phyloP scores from a whole-genome alignment of 352 stramenopile genomes.

The Saprolegnia parasitica region DNA sequence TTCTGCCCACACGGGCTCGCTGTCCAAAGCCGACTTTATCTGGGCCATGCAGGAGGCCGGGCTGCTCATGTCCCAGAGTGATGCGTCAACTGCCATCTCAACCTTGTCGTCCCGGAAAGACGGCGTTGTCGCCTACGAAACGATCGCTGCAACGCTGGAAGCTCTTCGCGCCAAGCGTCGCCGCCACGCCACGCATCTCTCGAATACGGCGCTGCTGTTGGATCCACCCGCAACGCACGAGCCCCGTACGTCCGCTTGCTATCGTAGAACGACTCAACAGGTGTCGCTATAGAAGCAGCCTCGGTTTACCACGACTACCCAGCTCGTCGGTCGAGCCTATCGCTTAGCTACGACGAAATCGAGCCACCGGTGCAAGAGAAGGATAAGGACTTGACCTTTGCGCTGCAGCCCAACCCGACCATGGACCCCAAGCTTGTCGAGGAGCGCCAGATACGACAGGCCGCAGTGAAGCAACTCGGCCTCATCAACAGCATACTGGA shows the following conservation, averaged over 20 bases:
- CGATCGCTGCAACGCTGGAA: not conserved
- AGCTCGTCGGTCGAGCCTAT: conserved; percentile 20
- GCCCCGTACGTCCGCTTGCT: no score
- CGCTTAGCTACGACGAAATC: not conserved
- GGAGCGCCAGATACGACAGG: conserved; percentile 33
- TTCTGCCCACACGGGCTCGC: conserved; percentile 13
- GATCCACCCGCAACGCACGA: not conserved
- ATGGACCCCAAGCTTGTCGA: not conserved
- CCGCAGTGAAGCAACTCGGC: conserved; percentile 39
- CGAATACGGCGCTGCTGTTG: not conserved
- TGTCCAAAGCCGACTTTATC: conserved; percentile 42
- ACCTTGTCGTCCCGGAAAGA: not conserved
- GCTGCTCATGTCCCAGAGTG: not conserved
- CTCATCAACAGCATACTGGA: conserved; percentile 70
- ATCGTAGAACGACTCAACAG: no score
- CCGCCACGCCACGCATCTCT: not conserved
- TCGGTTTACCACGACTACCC: conserved; percentile 30
- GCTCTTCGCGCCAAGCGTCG: not conserved
- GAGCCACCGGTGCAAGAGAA: conserved; percentile 3
- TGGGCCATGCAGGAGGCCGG: conserved; percentile 3
- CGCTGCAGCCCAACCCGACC: not conserved
- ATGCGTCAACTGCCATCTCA: not conserved
- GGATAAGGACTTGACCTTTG: conserved; percentile 8
- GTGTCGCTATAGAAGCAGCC: not conserved
- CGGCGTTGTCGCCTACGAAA: not conserved